Evolutionary conservation across 176 grass and related monocot species (phyloP).

Genomic region (Aegilops sharonensis): DNA sequence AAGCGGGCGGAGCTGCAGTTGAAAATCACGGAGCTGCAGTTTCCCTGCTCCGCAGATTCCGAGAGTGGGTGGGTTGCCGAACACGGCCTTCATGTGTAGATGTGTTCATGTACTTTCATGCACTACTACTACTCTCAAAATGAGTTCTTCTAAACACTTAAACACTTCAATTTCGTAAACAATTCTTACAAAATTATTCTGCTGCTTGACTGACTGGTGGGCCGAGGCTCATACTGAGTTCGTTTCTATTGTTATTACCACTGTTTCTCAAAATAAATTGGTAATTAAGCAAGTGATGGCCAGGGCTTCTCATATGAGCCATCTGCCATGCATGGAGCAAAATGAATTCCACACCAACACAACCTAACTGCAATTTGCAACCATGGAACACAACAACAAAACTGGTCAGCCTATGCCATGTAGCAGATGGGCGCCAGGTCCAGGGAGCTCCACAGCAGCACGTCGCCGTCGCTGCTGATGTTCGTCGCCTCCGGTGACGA

Average conservation of each 20-base stretch:
- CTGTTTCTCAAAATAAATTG: neutral
- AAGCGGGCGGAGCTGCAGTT: too few species aligned
- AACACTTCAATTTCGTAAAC: too few species aligned
- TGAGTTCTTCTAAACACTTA: too few species aligned
- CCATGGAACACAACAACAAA: neutral
- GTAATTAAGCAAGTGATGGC: slow-evolving; percentile 28
- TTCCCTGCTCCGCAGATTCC: too few species aligned
- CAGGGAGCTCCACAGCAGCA: slow-evolving; percentile 60
- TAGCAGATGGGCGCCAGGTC: slow-evolving; percentile 60
- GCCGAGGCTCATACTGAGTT: neutral
- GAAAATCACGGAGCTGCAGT: too few species aligned
- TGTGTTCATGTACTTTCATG: neutral
- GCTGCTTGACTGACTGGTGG: too few species aligned
- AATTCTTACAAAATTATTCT: too few species aligned
- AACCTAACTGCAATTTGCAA: slow-evolving; percentile 1
- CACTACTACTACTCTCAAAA: too few species aligned
- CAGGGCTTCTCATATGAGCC: slow-evolving; percentile 16
- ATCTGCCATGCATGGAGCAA: slow-evolving; percentile 26
- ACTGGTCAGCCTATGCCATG: slow-evolving; percentile 11
- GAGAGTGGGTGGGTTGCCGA: too few species aligned
- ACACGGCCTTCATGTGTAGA: neutral
- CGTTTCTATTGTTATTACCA: neutral
- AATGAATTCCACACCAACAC: slow-evolving; percentile 11
- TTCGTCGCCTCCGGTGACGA: neutral
- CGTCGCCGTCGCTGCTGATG: slow-evolving; percentile 24